These are phyloP conservation scores for Inga laurina DNA, from an alignment of 306 rosid genomes.

Conservation along the genomic window DNA sequence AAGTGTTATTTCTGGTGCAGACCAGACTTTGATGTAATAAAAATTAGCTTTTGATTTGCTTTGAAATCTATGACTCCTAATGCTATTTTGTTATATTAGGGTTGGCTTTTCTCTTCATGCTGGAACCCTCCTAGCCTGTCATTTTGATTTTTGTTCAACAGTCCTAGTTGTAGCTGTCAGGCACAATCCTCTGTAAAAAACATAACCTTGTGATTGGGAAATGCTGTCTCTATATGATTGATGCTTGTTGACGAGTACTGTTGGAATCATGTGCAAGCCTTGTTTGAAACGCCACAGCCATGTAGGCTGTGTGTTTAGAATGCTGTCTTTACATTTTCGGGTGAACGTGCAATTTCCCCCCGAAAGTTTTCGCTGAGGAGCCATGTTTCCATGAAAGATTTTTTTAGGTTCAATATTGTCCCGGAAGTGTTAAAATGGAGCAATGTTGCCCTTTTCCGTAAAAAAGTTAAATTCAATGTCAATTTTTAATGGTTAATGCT, in stretches of 20 bases:
- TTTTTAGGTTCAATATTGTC: too few relatives aligned
- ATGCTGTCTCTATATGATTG: not conserved
- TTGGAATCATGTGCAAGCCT: constrained; percentile 6
- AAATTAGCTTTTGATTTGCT: constrained; percentile 12
- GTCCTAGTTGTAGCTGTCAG: constrained; percentile 14
- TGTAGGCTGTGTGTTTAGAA: not conserved
- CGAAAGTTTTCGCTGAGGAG: too few relatives aligned
- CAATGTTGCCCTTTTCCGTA: too few relatives aligned
- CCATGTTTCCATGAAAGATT: too few relatives aligned
- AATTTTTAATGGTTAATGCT: too few relatives aligned
- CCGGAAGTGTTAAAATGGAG: too few relatives aligned
- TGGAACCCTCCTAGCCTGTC: not conserved
- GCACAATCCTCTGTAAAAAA: not conserved
- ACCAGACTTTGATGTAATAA: constrained; percentile 17
- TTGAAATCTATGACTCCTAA: not conserved
- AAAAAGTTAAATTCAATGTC: too few relatives aligned
- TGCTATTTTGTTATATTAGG: not conserved
- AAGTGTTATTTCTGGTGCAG: not conserved
- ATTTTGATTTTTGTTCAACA: constrained; percentile 15
- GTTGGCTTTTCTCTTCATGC: not conserved
- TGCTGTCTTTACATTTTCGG: not conserved
- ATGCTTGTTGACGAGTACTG: not conserved
- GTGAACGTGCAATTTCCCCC: too few relatives aligned
- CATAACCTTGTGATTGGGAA: not conserved
- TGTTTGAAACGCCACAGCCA: constrained; percentile 4